phyloP scores from a whole-genome alignment of 1,284 basidiomycete species.

The Tylopilus microsporus region DNA sequence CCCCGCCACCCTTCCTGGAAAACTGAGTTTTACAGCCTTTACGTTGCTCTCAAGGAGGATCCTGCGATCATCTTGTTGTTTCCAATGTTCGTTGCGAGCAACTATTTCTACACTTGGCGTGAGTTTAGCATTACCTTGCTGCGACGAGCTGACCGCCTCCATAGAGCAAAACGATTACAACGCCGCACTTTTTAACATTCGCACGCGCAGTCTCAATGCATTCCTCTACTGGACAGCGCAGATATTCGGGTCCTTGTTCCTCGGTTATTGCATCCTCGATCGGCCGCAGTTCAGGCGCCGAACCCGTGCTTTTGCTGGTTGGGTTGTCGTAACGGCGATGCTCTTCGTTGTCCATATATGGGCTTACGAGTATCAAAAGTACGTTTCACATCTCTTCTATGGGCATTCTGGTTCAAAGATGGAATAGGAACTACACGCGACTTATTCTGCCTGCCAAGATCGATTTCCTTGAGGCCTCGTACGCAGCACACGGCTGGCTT shows the following conservation, averaged over 20 bases:
- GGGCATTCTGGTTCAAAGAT: slow-evolving; percentile 2
- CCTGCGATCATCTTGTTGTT: slow-evolving; percentile 57
- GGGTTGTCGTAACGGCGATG: slow-evolving; percentile 43
- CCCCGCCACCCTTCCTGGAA: slow-evolving; percentile 69
- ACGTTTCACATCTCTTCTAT: background rate
- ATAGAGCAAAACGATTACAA: slow-evolving; percentile 52
- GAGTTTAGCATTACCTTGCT: slow-evolving; percentile 3
- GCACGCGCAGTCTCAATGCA: slow-evolving; percentile 37
- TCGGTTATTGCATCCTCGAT: slow-evolving; percentile 33
- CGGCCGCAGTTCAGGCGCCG: slow-evolving; percentile 37
- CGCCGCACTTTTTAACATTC: slow-evolving; percentile 48
- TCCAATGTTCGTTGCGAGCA: slow-evolving; percentile 69
- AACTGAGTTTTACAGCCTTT: slow-evolving; percentile 49
- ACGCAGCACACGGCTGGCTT: slow-evolving; percentile 39
- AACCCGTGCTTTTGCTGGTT: slow-evolving; percentile 48
- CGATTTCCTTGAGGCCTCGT: slow-evolving; percentile 42
- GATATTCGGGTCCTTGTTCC: slow-evolving; percentile 37
- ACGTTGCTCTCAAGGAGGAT: slow-evolving; percentile 50
- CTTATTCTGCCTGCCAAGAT: slow-evolving; percentile 37
- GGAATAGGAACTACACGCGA: slow-evolving; percentile 47
- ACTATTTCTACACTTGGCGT: slow-evolving; percentile 63
- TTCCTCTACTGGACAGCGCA: slow-evolving; percentile 39
- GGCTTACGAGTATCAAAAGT: slow-evolving; percentile 54
- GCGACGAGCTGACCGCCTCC: slow-evolving; percentile 2
- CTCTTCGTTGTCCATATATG: slow-evolving; percentile 51